A percentile compares a stretch with the other conserved stretches of the same genome.
These are phyloP conservation scores for Hypoxylon sp. DNA, from an alignment of 2,329 filamentous ascomycete genomes.

Conservation along the genomic window DNA sequence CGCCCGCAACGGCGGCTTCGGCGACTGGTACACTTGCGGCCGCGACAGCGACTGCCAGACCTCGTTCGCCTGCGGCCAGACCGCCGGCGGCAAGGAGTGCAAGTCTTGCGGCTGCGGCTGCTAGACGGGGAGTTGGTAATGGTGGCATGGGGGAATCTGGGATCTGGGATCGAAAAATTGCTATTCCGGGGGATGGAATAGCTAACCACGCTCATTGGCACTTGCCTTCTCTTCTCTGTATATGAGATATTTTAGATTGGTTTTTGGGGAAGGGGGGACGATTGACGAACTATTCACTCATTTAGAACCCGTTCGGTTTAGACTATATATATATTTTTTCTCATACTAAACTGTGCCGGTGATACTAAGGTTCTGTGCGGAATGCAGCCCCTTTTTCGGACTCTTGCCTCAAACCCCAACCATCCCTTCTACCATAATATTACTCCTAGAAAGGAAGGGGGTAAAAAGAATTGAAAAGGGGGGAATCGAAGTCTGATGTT, in stretches of 20 bases:
- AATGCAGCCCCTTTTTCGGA: not conserved
- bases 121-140: not conserved
- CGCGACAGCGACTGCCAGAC: constrained; percentile 5
- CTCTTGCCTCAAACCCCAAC: not conserved
- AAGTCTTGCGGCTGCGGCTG: constrained; percentile 27
- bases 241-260: not conserved
- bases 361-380: not conserved
- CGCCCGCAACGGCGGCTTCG: constrained; percentile 20
- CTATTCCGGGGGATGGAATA: not conserved
- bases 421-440: no score
- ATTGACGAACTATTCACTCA: constrained; percentile 5
- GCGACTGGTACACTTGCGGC: constrained; percentile 26
- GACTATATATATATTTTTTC: not conserved
- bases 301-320: not conserved
- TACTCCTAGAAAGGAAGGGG: no score
- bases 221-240: not conserved
- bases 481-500: no score
- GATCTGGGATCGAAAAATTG: not conserved
- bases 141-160: not conserved
- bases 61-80: constrained; percentile 17
- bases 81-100: not conserved
- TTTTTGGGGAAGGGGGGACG: not conserved
- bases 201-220: not conserved
- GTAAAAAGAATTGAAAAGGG: no score
- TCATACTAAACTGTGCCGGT: not conserved